A percentile compares a stretch with the other conserved stretches of the same genome.
These are phyloP conservation scores for Alternaria sp. DNA, from an alignment of 2,329 filamentous ascomycete genomes.

Conservation along the genomic window DNA sequence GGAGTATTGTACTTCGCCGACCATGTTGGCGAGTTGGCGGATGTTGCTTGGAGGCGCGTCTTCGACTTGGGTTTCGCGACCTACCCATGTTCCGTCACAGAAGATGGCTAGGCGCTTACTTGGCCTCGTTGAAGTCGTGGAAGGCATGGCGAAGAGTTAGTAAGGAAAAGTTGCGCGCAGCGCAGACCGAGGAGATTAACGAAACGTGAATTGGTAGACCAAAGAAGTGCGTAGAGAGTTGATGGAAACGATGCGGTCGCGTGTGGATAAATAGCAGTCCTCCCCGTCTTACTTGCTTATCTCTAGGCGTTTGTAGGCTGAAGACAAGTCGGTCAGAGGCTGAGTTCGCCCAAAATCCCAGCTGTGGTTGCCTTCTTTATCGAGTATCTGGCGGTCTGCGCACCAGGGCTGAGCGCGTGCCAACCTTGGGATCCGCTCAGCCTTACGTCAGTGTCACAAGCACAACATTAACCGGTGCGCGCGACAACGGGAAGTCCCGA, in stretches of 20 bases:
- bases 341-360: background rate
- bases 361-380: slow-evolving; percentile 16
- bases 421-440: background rate
- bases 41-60: slow-evolving; percentile 43
- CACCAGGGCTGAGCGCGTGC: slow-evolving; percentile 17
- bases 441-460: slow-evolving; percentile 12
- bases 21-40: slow-evolving; percentile 38
- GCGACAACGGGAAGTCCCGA: background rate
- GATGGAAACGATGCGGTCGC: background rate
- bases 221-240: background rate
- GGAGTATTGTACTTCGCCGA: slow-evolving; percentile 34
- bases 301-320: background rate
- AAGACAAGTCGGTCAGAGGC: background rate
- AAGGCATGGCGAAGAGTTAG: slow-evolving; percentile 14
- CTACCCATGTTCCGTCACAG: slow-evolving; percentile 48
- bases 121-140: slow-evolving; percentile 9
- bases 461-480: background rate
- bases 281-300: background rate
- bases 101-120: slow-evolving; percentile 40
- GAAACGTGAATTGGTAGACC: background rate
- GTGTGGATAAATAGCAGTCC: background rate
- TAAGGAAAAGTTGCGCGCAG: background rate
- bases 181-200: background rate
- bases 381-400: background rate
- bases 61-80: slow-evolving; percentile 38